Percentiles rank a stretch among this genome's conserved stretches.
These are phyloP conservation scores for Cicer pinnatifidum DNA, from an alignment of 306 rosid species.

Conservation along the genomic window DNA sequence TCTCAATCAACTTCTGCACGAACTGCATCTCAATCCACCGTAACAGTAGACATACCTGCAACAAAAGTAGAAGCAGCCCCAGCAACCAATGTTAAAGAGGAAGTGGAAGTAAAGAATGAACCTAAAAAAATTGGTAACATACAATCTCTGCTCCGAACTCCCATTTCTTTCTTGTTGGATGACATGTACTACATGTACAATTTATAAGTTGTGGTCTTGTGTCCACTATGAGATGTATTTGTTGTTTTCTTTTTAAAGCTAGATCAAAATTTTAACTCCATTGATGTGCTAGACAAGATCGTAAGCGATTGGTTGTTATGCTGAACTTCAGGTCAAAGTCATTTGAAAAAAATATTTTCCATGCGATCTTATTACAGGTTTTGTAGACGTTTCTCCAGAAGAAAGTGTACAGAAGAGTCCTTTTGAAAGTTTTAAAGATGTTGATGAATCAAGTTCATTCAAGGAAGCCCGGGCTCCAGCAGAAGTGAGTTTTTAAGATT, in stretches of 20 bases:
- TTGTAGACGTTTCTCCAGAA: slow-evolving; percentile 92
- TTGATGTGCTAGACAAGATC: slow-evolving; percentile 10
- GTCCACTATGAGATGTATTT: slow-evolving; percentile 21
- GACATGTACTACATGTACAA: slow-evolving; percentile 29
- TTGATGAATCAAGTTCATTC: slow-evolving; percentile 50
- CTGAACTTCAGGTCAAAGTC: slow-evolving; percentile 11
- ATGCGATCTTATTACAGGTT: slow-evolving; percentile 57
- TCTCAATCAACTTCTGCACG: slow-evolving; percentile 46
- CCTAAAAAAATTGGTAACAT: slow-evolving; percentile 68
- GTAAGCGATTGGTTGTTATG: background rate
- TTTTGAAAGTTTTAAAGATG: slow-evolving; percentile 69
- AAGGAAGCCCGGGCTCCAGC: slow-evolving; percentile 50
- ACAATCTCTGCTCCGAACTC: slow-evolving; percentile 33
- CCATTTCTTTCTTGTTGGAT: slow-evolving; percentile 32
- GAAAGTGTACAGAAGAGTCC: slow-evolving; percentile 71
- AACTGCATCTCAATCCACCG: slow-evolving; percentile 57
- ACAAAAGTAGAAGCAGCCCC: slow-evolving; percentile 63
- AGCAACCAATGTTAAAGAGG: slow-evolving; percentile 51
- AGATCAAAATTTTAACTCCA: slow-evolving; percentile 11
- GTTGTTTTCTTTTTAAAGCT: background rate
- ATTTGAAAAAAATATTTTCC: background rate
- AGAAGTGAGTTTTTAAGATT: slow-evolving; percentile 60
- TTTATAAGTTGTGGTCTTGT: slow-evolving; percentile 23
- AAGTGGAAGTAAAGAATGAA: slow-evolving; percentile 55
- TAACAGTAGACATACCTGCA: slow-evolving; percentile 77